Conservation (phyloP, 257 asterid genomes). For the Nicotiana knightiana region DNA sequence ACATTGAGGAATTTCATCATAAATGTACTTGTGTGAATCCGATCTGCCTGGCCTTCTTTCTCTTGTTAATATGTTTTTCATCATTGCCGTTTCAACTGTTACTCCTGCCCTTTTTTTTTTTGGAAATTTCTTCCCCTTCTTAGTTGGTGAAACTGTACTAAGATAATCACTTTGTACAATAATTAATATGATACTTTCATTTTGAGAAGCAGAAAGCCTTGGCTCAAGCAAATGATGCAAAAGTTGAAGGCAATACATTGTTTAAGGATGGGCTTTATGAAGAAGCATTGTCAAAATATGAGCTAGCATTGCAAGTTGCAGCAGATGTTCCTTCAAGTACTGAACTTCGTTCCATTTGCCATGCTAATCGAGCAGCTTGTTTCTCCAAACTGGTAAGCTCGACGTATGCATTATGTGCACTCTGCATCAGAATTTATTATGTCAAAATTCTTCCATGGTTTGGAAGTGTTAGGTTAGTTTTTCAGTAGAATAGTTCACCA, state of each 20-base stretch:
- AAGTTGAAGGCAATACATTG: constrained; percentile 67
- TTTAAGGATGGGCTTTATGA: constrained; percentile 63
- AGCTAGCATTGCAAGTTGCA: constrained; percentile 59
- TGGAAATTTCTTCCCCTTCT: not conserved
- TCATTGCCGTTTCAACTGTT: not conserved
- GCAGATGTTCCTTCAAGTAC: constrained; percentile 50
- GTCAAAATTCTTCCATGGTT: not conserved
- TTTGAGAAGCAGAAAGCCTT: constrained; percentile 51
- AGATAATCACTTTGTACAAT: not conserved
- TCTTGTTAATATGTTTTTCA: not conserved
- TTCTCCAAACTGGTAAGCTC: constrained; percentile 68
- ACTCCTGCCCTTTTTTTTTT: not conserved
- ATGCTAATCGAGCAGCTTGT: constrained; percentile 89
- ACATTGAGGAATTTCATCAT: not conserved
- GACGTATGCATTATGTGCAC: not conserved
- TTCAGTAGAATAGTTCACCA: not conserved
- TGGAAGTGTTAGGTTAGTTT: not conserved
- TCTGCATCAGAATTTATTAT: not conserved
- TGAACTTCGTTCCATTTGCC: constrained; percentile 70
- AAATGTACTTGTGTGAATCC: not conserved
- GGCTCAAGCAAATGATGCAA: constrained; percentile 59
- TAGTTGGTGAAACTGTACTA: not conserved
- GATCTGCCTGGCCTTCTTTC: not conserved
- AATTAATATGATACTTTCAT: constrained; percentile 9
- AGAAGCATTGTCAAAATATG: constrained; percentile 77